Percentiles rank a stretch among this genome's conserved stretches.
Evolutionary conservation across 208 protist genomes (phyloP).

Genomic region (Lotmaria passim): DNA sequence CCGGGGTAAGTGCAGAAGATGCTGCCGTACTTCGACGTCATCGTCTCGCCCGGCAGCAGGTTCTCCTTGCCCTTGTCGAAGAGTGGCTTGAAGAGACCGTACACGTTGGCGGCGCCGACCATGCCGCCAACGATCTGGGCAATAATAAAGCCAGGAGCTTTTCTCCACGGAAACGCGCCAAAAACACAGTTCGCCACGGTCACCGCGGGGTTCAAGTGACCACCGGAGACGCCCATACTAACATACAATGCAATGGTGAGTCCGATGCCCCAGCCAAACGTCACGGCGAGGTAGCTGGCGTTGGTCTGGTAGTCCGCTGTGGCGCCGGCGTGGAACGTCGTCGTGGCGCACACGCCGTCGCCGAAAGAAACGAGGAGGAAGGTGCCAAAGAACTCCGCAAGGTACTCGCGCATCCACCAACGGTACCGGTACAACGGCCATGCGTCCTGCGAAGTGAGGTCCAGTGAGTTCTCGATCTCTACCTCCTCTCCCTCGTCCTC

Average conservation of each 20-base stretch:
- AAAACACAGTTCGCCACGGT: slow-evolving; percentile 52
- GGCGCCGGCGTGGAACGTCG: slow-evolving; percentile 17
- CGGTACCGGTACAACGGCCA: slow-evolving; percentile 48
- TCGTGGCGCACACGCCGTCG: slow-evolving; percentile 40
- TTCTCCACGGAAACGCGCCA: slow-evolving; percentile 47
- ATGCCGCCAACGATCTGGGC: slow-evolving; percentile 53
- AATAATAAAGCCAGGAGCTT: slow-evolving; percentile 49
- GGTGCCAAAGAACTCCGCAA: slow-evolving; percentile 60
- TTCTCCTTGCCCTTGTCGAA: slow-evolving; percentile 28
- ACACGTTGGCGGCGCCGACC: slow-evolving; percentile 42
- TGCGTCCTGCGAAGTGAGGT: slow-evolving; percentile 20
- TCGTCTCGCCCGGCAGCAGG: slow-evolving; percentile 26
- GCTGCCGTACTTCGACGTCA: slow-evolving; percentile 34
- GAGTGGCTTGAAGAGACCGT: slow-evolving; percentile 40
- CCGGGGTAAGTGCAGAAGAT: slow-evolving; percentile 61
- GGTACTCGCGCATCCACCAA: slow-evolving; percentile 44
- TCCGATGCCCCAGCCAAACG: slow-evolving; percentile 52
- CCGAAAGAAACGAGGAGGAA: slow-evolving; percentile 59
- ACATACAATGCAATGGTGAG: slow-evolving; percentile 49
- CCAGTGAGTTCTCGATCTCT: not conserved
- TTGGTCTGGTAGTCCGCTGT: slow-evolving; percentile 19
- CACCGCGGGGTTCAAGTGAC: slow-evolving; percentile 61
- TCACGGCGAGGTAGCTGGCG: slow-evolving; percentile 34
- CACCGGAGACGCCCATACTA: slow-evolving; percentile 52
- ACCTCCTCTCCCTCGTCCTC: slow-evolving; percentile 11